A percentile compares a stretch with the other conserved stretches of the same genome.
Evolutionary conservation across 805 yeast genomes (phyloP).

Genomic region (Wickerhamiella nectarea): DNA sequence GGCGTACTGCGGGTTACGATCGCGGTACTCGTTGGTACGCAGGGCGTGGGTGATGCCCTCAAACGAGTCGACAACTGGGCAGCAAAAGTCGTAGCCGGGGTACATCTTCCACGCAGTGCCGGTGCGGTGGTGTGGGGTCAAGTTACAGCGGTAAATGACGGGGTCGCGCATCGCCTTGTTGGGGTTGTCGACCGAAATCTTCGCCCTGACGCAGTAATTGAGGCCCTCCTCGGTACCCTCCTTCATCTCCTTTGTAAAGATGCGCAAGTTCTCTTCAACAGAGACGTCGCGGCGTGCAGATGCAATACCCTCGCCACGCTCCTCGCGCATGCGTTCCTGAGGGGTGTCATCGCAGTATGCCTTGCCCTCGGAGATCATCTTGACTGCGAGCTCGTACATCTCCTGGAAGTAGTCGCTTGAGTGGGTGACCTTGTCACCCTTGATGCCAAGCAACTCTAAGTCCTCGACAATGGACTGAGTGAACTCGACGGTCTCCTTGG

Average conservation of each 20-base stretch:
- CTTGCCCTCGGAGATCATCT: conserved; percentile 85
- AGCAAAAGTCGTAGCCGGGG: conserved; percentile 98
- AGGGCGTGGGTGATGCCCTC: conserved; percentile 98
- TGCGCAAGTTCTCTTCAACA: conserved; percentile 77
- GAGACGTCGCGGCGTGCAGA: conserved; percentile 84
- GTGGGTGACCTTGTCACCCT: conserved; percentile 77
- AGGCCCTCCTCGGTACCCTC: conserved; percentile 87
- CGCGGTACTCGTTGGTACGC: conserved; percentile 97
- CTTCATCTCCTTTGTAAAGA: conserved; percentile 89
- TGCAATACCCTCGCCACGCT: conserved; percentile 94
- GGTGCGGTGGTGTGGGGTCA: conserved; percentile 96
- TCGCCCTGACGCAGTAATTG: conserved; percentile 90
- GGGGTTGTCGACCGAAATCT: conserved; percentile 78
- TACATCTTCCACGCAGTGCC: conserved; percentile 88
- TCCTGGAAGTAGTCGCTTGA: conserved; percentile 87
- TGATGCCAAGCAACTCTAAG: conserved; percentile 68
- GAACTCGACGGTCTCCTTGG: conserved; percentile 89
- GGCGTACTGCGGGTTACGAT: conserved; percentile 94
- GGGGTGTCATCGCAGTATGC: conserved; percentile 98
- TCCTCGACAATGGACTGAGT: conserved; percentile 92
- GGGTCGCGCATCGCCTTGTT: conserved; percentile 98
- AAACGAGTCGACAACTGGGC: conserved; percentile 84
- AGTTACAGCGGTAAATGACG: conserved; percentile 91
- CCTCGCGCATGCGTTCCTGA: conserved; percentile 90
- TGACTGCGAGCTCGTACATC: conserved; percentile 77